Base-by-base conservation (phyloP, 169 alveolate species). In the Plasmodium chabaudi region DNA sequence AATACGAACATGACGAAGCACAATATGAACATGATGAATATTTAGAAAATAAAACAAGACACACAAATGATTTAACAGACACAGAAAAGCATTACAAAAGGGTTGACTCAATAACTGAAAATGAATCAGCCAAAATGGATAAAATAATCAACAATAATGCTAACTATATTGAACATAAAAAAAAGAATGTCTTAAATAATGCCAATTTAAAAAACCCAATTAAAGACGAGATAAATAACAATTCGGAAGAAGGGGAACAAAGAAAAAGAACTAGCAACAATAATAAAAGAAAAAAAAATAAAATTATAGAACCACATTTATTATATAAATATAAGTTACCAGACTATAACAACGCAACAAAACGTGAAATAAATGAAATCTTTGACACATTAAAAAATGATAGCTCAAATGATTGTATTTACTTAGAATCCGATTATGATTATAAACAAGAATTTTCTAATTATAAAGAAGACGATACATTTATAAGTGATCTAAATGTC, bases 261-360 rank as follows among this genome's bases (percentile, higher is more conserved):
- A 47, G n/a, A 49, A 19, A 19, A 19, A 70, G 65, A 70, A 71
- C 9, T 34, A 34, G 7, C 4, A 27, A 27, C 39, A 34, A 34
- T 34, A 47, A 13, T 6, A 72, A 4, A 13, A 39, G 17, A 9
- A 39, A 70, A 69, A 70, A 25, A 13, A 17, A 39, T n/a, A 34
- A 84, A 63, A 57, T 12, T 6, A 46, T 39, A 27, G 60, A 69
- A 34, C 70, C 93, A 0, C 93, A 91, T 59, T 73, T 91, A 64
- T 47, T 57, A 44, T 61, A 71, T 46, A 88, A 77, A 53, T 88
- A 73, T 67, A 63, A 63, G 27, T 73, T 91, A 23, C 75, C 88
- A 1, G 94, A 91, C 27, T 91, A 91, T 59, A 72, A 68, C 65
- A 79, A 60, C 27, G 84, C 75, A 27, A 47, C 79, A 1, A 89